These are phyloP conservation scores for Flaveria linearis DNA, from an alignment of 129 eudicot genomes.

Conservation along the genomic window DNA sequence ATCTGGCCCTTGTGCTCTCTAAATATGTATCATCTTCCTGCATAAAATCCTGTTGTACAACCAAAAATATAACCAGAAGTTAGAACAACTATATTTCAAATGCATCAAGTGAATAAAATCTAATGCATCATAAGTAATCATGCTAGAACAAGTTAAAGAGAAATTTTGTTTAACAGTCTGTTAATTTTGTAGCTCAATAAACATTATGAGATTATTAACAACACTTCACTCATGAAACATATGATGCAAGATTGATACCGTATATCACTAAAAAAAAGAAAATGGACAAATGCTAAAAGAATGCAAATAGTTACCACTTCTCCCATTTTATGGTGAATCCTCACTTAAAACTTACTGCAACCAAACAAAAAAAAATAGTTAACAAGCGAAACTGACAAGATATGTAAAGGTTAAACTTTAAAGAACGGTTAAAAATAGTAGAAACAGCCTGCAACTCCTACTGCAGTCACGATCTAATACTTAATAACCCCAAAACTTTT, in stretches of 20 bases:
- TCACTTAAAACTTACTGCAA: no score
- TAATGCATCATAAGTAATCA: neutral
- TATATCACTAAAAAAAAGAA: conserved; percentile 5
- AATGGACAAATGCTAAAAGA: neutral
- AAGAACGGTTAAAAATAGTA: neutral
- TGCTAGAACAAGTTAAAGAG: neutral
- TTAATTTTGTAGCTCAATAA: neutral
- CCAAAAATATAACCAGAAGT: no score
- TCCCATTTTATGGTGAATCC: no score
- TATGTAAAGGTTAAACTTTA: neutral
- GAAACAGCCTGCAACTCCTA: neutral
- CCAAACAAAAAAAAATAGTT: neutral
- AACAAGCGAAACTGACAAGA: neutral
- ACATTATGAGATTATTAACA: neutral
- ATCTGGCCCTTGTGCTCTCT: no score
- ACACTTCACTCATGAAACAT: neutral
- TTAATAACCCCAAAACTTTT: neutral
- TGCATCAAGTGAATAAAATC: conserved; percentile 6
- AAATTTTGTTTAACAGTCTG: neutral
- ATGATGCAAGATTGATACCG: neutral
- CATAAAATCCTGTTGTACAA: no score
- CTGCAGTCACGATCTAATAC: neutral
- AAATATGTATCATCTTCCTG: no score
- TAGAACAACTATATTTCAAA: conserved; percentile 11
- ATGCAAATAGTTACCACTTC: no score